Evolutionary conservation across 768 basidiomycete species (phyloP).

Genomic region (Collybia nuda): DNA sequence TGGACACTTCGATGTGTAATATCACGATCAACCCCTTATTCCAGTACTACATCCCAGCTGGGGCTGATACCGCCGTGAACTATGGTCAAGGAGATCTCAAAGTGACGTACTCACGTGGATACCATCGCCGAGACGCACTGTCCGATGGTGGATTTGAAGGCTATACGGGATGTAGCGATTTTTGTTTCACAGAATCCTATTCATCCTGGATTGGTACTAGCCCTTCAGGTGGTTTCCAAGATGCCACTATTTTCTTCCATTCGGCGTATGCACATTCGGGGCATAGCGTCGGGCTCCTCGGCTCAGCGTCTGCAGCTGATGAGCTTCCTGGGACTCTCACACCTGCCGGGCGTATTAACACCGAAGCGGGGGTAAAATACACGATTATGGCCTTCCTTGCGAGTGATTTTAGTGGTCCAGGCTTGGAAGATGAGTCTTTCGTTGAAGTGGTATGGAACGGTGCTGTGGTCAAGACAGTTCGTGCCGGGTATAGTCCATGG

Average conservation of each 20-base stretch:
- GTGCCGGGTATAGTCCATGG: slow-evolving; percentile 6
- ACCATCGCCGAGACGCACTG: slow-evolving; percentile 35
- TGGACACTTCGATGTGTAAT: background rate
- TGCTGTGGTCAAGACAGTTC: slow-evolving; percentile 5
- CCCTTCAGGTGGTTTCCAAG: slow-evolving; percentile 2
- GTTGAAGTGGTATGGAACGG: slow-evolving; percentile 15
- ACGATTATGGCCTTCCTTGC: slow-evolving; percentile 9
- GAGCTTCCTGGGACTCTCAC: slow-evolving; percentile 8
- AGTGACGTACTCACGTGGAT: slow-evolving; percentile 48
- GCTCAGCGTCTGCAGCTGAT: slow-evolving; percentile 8
- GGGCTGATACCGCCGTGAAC: slow-evolving; percentile 45
- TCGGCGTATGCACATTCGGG: slow-evolving; percentile 11
- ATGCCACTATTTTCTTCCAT: slow-evolving; percentile 14
- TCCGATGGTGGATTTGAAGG: slow-evolving; percentile 46
- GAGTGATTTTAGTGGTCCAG: slow-evolving; percentile 6
- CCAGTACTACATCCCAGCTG: slow-evolving; percentile 45
- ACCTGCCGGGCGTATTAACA: slow-evolving; percentile 6
- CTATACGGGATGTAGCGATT: slow-evolving; percentile 15
- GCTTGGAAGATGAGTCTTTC: slow-evolving; percentile 3
- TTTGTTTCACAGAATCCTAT: slow-evolving; percentile 10
- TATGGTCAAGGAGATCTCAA: slow-evolving; percentile 43
- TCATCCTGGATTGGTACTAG: slow-evolving; percentile 12
- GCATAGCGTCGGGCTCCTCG: slow-evolving; percentile 7
- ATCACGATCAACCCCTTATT: slow-evolving; percentile 25
- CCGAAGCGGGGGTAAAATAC: slow-evolving; percentile 8